These are phyloP conservation scores for Telopea speciosissima DNA, from an alignment of 177 flowering plant species.

Conservation along the genomic window DNA sequence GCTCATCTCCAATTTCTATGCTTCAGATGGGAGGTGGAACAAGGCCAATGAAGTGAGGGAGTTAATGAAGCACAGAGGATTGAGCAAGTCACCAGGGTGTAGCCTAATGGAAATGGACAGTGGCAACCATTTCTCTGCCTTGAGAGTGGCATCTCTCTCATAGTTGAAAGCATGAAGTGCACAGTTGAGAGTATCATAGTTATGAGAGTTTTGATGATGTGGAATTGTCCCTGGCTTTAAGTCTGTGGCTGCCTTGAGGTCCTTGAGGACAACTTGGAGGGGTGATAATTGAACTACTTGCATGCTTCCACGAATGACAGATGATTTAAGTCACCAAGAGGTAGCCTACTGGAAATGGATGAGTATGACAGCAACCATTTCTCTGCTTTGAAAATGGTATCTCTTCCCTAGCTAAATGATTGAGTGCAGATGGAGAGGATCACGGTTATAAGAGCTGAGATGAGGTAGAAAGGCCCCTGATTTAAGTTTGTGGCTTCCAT, in stretches of 20 bases:
- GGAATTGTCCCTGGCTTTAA: background rate
- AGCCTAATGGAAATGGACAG: constrained; percentile 38
- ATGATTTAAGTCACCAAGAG: too few relatives aligned
- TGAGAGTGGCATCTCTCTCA: constrained; percentile 15
- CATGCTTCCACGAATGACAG: too few relatives aligned
- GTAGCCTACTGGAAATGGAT: too few relatives aligned
- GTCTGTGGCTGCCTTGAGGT: background rate
- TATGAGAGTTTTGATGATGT: background rate
- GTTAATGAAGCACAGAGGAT: constrained; percentile 44
- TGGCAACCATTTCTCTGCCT: constrained; percentile 2
- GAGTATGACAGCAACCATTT: too few relatives aligned
- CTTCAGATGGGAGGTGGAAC: constrained; percentile 57
- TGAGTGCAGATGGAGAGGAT: too few relatives aligned
- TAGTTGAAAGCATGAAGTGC: constrained; percentile 4
- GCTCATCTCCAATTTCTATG: constrained; percentile 52
- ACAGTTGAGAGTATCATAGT: background rate
- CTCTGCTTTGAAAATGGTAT: too few relatives aligned
- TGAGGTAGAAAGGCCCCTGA: too few relatives aligned
- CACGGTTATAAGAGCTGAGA: too few relatives aligned
- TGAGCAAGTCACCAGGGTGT: constrained; percentile 46
- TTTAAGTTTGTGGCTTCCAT: too few relatives aligned
- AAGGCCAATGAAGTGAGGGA: constrained; percentile 41
- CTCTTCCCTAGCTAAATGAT: too few relatives aligned
- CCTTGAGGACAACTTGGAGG: background rate
- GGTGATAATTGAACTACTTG: too few relatives aligned